Evolutionary conservation across 2,329 filamentous ascomycete species (phyloP).

Genomic region (Meredithiella fracta): DNA sequence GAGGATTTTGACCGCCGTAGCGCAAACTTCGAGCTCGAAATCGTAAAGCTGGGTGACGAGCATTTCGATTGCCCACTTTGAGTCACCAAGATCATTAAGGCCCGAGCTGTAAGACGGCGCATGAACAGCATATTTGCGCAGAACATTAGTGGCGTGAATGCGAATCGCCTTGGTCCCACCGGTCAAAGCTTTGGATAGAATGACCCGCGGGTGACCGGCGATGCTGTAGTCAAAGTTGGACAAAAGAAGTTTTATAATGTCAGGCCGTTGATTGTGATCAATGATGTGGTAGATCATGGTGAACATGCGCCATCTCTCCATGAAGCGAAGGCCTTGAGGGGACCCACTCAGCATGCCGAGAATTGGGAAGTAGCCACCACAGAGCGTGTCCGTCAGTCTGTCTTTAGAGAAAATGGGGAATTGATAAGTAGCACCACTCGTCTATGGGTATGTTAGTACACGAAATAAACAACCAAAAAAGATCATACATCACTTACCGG

Average conservation of each 20-base stretch:
- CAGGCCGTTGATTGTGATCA: constrained; percentile 76
- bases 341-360: constrained; percentile 76
- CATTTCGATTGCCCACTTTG: constrained; percentile 89
- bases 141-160: constrained; percentile 71
- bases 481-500: constrained; percentile 37
- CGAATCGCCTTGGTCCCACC: constrained; percentile 82
- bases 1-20: constrained; percentile 88
- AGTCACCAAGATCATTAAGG: constrained; percentile 31
- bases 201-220: constrained; percentile 75
- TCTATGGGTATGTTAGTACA: constrained; percentile 24
- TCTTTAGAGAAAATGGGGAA: constrained; percentile 79
- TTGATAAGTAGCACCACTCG: constrained; percentile 59
- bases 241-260: constrained; percentile 75
- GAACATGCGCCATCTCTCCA: constrained; percentile 94
- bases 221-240: constrained; percentile 85
- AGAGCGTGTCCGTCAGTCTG: constrained; percentile 71
- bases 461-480: neutral
- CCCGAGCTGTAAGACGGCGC: constrained; percentile 17
- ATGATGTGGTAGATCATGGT: constrained; percentile 99
- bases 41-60: constrained; percentile 98
- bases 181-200: constrained; percentile 85
- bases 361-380: constrained; percentile 86
- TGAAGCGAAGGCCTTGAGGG: constrained; percentile 64
- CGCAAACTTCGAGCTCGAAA: constrained; percentile 89
- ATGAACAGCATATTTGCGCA: constrained; percentile 68